Evolutionary conservation across 352 stramenopile genomes (phyloP).

Genomic region (Globisporangium ultimum): DNA sequence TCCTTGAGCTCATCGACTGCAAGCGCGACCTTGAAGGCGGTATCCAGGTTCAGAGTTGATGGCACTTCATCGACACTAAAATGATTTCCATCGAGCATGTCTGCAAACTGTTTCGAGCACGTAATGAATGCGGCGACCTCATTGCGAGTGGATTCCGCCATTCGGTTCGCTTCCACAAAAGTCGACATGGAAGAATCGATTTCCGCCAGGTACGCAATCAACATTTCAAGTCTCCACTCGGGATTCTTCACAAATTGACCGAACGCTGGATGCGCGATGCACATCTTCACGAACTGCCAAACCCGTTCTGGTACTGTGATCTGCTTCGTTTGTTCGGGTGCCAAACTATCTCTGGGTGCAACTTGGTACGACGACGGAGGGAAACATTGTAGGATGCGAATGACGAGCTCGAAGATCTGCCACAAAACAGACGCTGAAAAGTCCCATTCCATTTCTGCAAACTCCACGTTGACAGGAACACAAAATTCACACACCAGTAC

Average conservation of each 20-base stretch:
- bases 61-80: conserved; percentile 15
- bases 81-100: conserved; percentile 3
- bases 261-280: conserved; percentile 21
- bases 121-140: conserved; percentile 30
- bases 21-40: conserved; percentile 26
- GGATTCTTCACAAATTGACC: conserved; percentile 14
- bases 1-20: conserved; percentile 17
- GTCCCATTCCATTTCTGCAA: background rate
- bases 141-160: conserved; percentile 16
- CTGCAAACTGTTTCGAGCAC: conserved; percentile 14
- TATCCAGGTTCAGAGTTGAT: conserved; percentile 17
- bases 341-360: conserved; percentile 1
- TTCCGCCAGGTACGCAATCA: conserved; percentile 17
- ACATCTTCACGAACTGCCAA: conserved; percentile 42
- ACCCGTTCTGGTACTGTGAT: conserved; percentile 28
- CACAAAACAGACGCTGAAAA: conserved; percentile 5
- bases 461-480: conserved; percentile 5
- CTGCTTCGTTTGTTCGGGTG: background rate
- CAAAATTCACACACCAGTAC: conserved; percentile 32
- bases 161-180: conserved; percentile 29
- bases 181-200: conserved; percentile 9
- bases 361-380: conserved; percentile 28
- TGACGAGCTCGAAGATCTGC: conserved; percentile 33
- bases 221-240: conserved; percentile 36
- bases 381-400: conserved; percentile 32